Conservation (phyloP, 495 filamentous ascomycete genomes). For the Hypoxylon fuscum region DNA sequence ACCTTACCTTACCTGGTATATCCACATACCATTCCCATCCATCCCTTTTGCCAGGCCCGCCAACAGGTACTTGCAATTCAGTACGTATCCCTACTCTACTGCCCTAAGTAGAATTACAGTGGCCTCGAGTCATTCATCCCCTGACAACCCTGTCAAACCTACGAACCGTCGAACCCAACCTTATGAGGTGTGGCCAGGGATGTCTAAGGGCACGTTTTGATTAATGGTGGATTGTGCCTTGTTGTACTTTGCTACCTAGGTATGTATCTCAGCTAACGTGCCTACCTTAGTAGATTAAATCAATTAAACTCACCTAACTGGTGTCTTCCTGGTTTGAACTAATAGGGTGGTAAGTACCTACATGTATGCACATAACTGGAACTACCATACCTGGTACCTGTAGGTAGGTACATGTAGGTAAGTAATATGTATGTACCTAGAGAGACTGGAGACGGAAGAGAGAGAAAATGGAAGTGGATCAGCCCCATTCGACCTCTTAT, state of each 20-base stretch:
- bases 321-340: too few relatives aligned
- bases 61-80: background rate
- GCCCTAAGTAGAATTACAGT: background rate
- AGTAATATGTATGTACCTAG: too few relatives aligned
- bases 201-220: background rate
- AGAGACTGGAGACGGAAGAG: conserved; percentile 12
- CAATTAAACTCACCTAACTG: too few relatives aligned
- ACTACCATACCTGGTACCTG: too few relatives aligned
- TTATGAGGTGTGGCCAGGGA: background rate
- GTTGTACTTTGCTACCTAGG: background rate
- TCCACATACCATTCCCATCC: too few relatives aligned
- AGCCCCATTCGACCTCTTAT: conserved; percentile 43
- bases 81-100: background rate
- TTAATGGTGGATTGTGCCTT: too few relatives aligned
- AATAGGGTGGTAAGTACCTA: too few relatives aligned
- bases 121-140: background rate
- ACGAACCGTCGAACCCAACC: background rate
- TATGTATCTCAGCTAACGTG: background rate
- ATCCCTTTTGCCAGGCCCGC: too few relatives aligned
- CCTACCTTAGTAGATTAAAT: too few relatives aligned
- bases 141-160: background rate
- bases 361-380: too few relatives aligned
- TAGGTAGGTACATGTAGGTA: too few relatives aligned
- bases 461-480: conserved; percentile 42
- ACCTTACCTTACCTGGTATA: too few relatives aligned